A percentile compares a stretch with the other conserved stretches of the same genome.
Evolutionary conservation across 805 yeast genomes (phyloP).

Genomic region (Candida coleopterorum): DNA sequence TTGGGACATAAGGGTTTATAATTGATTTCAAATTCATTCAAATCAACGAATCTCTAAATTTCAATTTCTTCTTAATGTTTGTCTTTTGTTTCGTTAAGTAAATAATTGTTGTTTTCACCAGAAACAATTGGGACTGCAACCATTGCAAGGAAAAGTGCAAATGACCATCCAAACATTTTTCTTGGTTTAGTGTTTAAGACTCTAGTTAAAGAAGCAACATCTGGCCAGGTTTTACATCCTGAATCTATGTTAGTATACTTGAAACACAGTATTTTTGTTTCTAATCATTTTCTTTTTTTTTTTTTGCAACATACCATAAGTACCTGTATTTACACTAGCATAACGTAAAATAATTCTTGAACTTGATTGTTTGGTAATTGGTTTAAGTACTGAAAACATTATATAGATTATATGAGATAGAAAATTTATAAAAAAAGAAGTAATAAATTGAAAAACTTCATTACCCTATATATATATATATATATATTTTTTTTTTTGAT

Average conservation of each 20-base stretch:
- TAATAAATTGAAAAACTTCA: neutral
- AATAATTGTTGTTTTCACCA: no score
- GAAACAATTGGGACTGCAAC: conserved; percentile 4
- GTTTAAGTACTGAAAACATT: conserved; percentile 3
- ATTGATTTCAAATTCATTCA: no score
- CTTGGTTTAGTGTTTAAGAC: neutral
- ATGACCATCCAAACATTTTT: conserved; percentile 4
- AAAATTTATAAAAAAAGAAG: no score
- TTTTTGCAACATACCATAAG: conserved; percentile 5
- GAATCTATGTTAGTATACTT: neutral
- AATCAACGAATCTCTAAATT: no score
- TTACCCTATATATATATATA: no score
- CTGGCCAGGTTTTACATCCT: conserved; percentile 4
- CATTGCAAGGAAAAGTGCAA: conserved; percentile 1
- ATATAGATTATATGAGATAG: no score
- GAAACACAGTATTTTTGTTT: no score
- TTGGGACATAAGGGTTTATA: no score
- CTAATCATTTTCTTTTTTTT: neutral
- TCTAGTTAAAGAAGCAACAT: neutral
- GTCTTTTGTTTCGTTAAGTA: no score
- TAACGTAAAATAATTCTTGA: neutral
- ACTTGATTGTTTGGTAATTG: neutral
- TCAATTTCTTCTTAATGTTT: no score
- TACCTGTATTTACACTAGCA: conserved; percentile 5
- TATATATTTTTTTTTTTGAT: no score